Base-by-base conservation (phyloP, 768 basidiomycete species). In the Tremella mesenterica region DNA sequence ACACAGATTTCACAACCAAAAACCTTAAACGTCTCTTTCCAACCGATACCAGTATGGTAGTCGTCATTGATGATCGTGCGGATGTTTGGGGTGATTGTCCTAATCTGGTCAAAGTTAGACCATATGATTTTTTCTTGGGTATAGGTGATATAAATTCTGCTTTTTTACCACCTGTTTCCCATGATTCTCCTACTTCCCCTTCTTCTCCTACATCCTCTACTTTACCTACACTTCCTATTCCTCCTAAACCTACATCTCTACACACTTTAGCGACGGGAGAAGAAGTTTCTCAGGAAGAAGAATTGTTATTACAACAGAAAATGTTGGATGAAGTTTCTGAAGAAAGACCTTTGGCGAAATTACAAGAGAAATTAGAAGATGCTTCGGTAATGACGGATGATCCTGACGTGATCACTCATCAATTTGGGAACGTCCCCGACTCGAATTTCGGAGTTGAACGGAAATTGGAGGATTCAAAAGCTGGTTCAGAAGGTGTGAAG, bases 51-150 rank as follows among this genome's bases (percentile, higher is more conserved):
- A 90, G 88, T 23, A 99, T 95, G 93, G 93, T 97, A 1, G 93
- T 97, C 61, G 87, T 99, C 63, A 97, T 99, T 54, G 95, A 99
- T 73, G 95, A 99, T 75, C 84, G 95, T 23, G 86, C 89, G 3
- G 95, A 99, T 69, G 93, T 99, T 28, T 99, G 95, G 95, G 88
- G 90, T 66, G 90, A 90, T 82, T 87, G 87, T 65, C 90, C 92
- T 1, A 96, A 99, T 74, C 79, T 99, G 33, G 80, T 97, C 70
- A 93, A 96, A 77, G 93, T 97, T 53, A 82, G 96, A 21, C 93
- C 93, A 51, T 99, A 92, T 65, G 93, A 97, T 67, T 99, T 99
- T 75, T 99, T 96, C 68, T 79, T 95, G 54, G 92, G 92, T 14
- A 96, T 93, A 58, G 95, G 95, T 46, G 95, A 99, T 75, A 99